Base-by-base conservation (phyloP, 148 eudicot genomes). In the Pharnaceum exiguum region DNA sequence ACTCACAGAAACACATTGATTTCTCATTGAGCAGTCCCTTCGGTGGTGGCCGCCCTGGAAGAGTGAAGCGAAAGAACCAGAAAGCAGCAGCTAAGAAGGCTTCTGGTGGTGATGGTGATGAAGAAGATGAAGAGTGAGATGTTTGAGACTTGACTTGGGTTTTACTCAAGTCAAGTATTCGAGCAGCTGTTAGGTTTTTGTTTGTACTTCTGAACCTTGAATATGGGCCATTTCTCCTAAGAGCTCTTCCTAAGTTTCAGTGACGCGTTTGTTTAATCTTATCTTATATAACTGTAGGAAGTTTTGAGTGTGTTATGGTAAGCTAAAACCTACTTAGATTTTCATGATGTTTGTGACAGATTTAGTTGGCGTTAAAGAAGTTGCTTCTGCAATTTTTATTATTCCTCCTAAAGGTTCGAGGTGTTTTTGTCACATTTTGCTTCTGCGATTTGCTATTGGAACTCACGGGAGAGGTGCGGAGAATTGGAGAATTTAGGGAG, bases 1-100 rank as follows among this genome's bases (percentile, higher is more conserved):
- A 82, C 61, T 82, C 86, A 1, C 86, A 82, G 63, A 82, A 82
- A 65, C 86, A 82, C 63, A 82, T 82, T 46, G 86, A 82, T 38
- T 82, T 82, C 74, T 82, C 86, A 10, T 74, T 82, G 3, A 82
- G 78, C 13, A 82, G 86, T 25, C 83, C 86, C 13, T 78, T 81
- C 30, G 86, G 86, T 22, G 86, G 82, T 51, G 86, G 86, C 53
- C 77, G 86, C 13, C 80, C 86, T 31, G 86, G 86, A 15, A 82
- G 86, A 62, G 86, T 82, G 62, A 82, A 77, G 80, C 36, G 86
- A 78, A 82, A 48, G 83, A 82, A 82, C 76, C 65, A 45, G 67
- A 82, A 69, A 55, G 66, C 78, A 10, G 86, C 83, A 35, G 76
- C 82, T 9, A 81, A 81, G 80, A 81, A 81, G 80, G 82, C 85